Conservation (phyloP, 495 filamentous ascomycete species). For the Aspergillus cavernicola region DNA sequence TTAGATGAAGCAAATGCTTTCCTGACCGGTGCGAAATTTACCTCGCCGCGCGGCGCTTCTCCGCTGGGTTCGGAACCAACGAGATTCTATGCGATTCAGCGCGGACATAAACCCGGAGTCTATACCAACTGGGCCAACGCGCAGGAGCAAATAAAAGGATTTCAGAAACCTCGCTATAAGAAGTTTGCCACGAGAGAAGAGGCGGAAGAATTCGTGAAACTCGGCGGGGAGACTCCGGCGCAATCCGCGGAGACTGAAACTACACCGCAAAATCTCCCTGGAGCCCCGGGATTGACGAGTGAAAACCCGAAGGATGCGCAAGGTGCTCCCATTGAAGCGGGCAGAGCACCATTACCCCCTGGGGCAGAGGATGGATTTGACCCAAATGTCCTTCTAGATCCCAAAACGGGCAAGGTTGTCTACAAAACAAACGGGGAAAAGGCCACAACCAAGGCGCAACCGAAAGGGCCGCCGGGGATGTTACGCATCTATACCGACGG, state of each 20-base stretch:
- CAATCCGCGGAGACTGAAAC: constrained; percentile 26
- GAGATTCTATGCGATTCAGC: constrained; percentile 79
- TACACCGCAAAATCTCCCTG: constrained; percentile 15
- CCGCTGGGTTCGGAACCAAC: constrained; percentile 27
- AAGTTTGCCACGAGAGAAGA: constrained; percentile 74
- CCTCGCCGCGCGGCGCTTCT: constrained; percentile 18
- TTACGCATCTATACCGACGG: constrained; percentile 87
- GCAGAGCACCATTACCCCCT: constrained; percentile 50
- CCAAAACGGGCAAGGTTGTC: constrained; percentile 52
- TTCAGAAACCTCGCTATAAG: constrained; percentile 74
- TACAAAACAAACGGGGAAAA: constrained; percentile 54
- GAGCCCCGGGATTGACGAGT: constrained; percentile 27
- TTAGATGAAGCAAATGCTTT: constrained; percentile 76
- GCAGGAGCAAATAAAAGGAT: constrained; percentile 71
- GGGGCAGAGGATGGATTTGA: constrained; percentile 63
- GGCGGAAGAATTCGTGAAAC: constrained; percentile 68
- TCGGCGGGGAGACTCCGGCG: constrained; percentile 29
- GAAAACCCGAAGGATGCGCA: constrained; percentile 33
- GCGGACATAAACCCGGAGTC: constrained; percentile 76
- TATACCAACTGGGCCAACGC: constrained; percentile 85
- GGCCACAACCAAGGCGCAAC: constrained; percentile 40
- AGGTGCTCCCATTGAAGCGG: constrained; percentile 49
- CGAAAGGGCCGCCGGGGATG: constrained; percentile 43
- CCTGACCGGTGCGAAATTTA: constrained; percentile 56
- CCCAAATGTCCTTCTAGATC: constrained; percentile 52